Conservation (phyloP, 352 stramenopile genomes). For the Pythium phragmitis region DNA sequence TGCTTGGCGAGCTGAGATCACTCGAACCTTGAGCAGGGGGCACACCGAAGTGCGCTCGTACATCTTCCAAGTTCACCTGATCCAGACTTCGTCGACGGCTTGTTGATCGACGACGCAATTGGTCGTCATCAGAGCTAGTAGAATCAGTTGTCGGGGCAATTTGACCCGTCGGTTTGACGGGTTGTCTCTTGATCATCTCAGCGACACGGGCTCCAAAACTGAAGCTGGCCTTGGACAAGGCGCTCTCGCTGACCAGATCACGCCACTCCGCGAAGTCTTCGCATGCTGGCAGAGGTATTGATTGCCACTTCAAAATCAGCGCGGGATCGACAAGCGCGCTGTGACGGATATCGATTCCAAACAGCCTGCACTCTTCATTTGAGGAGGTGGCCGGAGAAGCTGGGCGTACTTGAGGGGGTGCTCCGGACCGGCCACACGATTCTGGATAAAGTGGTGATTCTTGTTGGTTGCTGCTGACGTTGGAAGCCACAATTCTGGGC, state of each 20-base stretch:
- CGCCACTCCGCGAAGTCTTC: conserved; percentile 6
- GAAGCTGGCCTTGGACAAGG: neutral
- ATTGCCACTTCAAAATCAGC: conserved; percentile 15
- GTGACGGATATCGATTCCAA: conserved; percentile 9
- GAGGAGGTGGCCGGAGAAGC: neutral
- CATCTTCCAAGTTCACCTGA: conserved; percentile 17
- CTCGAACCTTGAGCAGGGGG: neutral
- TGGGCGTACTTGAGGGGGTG: neutral
- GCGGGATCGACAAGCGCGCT: conserved; percentile 6
- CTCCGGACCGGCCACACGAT: neutral
- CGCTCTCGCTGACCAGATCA: conserved; percentile 1
- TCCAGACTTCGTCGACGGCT: conserved; percentile 19
- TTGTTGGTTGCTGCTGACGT: neutral
- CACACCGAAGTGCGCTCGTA: conserved; percentile 3
- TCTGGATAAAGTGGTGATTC: neutral
- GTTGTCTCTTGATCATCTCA: neutral
- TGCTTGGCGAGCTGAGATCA: neutral
- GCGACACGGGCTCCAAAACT: neutral
- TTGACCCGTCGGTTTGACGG: neutral
- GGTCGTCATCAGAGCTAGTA: too few relatives aligned
- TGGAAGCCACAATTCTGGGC: neutral
- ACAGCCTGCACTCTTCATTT: neutral
- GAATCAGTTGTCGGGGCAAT: neutral
- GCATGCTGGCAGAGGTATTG: conserved; percentile 4
- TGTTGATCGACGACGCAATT: neutral